A percentile compares a stretch with the other conserved stretches of the same genome.
These are phyloP conservation scores for Thalia dealbata DNA, from an alignment of 176 grass and related monocot genomes.

Conservation along the genomic window DNA sequence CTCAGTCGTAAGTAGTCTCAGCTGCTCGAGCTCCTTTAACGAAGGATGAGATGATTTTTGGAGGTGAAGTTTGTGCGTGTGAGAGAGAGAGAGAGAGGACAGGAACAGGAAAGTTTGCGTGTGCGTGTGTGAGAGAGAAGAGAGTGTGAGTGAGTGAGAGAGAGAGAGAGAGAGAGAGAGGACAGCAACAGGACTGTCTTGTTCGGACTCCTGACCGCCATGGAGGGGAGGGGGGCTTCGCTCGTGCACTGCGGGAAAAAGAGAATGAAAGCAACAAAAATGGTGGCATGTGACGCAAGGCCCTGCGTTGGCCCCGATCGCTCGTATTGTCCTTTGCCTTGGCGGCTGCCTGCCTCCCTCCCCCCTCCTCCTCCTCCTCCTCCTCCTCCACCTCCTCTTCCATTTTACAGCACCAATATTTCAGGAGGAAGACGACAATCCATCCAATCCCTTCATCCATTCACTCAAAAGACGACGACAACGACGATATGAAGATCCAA, in stretches of 20 bases:
- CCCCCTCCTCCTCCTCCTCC: no score
- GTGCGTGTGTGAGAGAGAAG: no score
- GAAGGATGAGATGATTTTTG: no score
- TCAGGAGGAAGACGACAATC: neutral
- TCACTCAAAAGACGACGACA: neutral
- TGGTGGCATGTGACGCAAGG: neutral
- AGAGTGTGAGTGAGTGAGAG: neutral
- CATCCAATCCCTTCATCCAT: no score
- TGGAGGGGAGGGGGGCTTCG: neutral
- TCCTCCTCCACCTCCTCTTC: no score
- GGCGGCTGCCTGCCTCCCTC: neutral
- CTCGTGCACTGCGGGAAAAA: constrained; percentile 11
- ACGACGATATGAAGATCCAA: no score
- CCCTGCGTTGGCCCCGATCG: neutral
- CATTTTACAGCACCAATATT: neutral
- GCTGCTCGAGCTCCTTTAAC: no score
- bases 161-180: neutral
- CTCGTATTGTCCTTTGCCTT: neutral
- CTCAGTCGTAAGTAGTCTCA: no score
- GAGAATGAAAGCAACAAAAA: neutral
- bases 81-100: no score
- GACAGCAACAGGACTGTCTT: constrained; percentile 2
- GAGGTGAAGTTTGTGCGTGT: neutral
- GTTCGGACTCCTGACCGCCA: neutral
- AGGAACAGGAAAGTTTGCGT: no score